These are phyloP conservation scores for Chimonanthus salicifolius DNA, from an alignment of 164 flowering plant species.

Conservation along the genomic window DNA sequence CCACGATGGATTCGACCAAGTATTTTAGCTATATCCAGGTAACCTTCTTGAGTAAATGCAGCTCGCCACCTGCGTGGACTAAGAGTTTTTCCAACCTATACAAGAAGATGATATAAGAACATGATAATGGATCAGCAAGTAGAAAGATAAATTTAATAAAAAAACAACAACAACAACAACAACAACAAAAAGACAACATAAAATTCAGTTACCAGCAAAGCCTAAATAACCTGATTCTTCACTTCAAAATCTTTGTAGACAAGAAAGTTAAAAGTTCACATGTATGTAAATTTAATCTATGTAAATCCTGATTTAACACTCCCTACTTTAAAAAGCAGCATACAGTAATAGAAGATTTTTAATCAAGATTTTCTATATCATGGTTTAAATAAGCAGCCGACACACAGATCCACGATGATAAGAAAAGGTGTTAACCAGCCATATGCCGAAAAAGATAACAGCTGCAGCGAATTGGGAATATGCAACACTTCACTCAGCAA, in stretches of 20 bases:
- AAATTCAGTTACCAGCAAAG: not conserved
- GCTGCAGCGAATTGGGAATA: no score
- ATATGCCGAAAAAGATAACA: no score
- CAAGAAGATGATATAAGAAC: not conserved
- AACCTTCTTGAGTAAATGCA: slow-evolving; percentile 71
- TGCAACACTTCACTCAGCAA: no score
- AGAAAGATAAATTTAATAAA: not conserved
- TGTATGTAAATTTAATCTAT: no score
- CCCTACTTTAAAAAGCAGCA: not conserved
- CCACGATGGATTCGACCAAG: slow-evolving; percentile 82
- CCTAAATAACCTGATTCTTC: not conserved
- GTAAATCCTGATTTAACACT: not conserved
- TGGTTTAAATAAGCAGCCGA: no score
- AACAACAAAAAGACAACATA: not conserved
- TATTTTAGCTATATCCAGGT: slow-evolving; percentile 72
- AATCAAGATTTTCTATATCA: not conserved
- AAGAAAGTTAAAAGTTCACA: no score
- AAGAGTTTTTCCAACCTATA: slow-evolving; percentile 76
- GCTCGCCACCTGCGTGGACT: slow-evolving; percentile 81
- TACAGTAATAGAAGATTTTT: no score
- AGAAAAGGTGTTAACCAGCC: no score
- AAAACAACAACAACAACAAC: no score
- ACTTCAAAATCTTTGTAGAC: no score
- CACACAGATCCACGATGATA: no score
- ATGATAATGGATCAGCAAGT: not conserved